Conservation (phyloP, 1,284 basidiomycete genomes). For the Kalmanozyma brasiliensis region DNA sequence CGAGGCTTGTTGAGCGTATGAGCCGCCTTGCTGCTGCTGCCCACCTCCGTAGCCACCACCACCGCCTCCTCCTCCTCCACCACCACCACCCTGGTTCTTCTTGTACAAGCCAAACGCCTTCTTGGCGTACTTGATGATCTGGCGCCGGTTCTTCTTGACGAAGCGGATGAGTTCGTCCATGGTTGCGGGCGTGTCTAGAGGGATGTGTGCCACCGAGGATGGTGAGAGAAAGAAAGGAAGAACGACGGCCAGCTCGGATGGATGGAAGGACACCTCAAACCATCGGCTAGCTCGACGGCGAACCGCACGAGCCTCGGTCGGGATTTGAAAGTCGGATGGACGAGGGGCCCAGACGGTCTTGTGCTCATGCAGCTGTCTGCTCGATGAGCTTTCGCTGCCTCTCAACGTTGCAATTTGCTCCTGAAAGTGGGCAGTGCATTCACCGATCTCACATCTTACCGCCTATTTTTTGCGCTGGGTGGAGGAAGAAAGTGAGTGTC, state of each 20-base stretch:
- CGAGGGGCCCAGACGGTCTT: too few relatives aligned
- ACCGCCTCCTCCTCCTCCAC: constrained; percentile 9
- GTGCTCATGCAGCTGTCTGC: too few relatives aligned
- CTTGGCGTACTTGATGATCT: constrained; percentile 57
- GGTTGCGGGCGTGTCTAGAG: constrained; percentile 1
- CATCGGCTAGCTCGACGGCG: constrained; percentile 3
- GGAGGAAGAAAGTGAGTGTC: constrained; percentile 20
- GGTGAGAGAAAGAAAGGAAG: not conserved
- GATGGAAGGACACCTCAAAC: constrained; percentile 1
- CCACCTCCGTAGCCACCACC: too few relatives aligned
- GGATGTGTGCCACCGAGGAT: not conserved
- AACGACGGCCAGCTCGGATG: not conserved
- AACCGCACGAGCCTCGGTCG: constrained; percentile 1
- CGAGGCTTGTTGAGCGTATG: constrained; percentile 25
- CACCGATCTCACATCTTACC: constrained; percentile 1
- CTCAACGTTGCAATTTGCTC: too few relatives aligned
- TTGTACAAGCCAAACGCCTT: constrained; percentile 59
- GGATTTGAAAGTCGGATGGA: not conserved
- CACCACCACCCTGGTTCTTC: constrained; percentile 45
- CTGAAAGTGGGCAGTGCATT: not conserved
- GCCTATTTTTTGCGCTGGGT: not conserved
- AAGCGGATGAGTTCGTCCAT: constrained; percentile 61
- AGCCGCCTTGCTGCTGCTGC: too few relatives aligned
- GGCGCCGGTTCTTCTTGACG: constrained; percentile 56
- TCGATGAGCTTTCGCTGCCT: too few relatives aligned